phyloP scores from a whole-genome alignment of 208 protist species.

The Kentomonas sorsogonicus region DNA sequence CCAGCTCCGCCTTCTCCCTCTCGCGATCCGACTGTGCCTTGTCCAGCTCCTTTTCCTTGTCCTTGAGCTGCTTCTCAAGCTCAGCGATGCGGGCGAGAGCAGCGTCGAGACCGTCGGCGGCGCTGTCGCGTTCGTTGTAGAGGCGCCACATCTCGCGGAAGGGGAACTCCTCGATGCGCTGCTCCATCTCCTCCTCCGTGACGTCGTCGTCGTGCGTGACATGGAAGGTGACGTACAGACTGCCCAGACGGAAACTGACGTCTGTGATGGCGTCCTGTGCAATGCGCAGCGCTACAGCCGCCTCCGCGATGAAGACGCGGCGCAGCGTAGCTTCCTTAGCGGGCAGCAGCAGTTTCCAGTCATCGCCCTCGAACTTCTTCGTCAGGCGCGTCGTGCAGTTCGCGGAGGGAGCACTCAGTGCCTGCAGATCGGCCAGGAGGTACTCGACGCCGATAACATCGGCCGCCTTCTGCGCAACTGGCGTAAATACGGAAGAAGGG shows the following conservation, averaged over 20 bases:
- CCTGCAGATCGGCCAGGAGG: too few relatives aligned
- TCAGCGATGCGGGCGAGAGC: constrained; percentile 48
- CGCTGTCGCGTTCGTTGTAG: constrained; percentile 59
- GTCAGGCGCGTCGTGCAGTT: constrained; percentile 24
- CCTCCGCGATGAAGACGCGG: constrained; percentile 53
- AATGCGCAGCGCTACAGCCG: constrained; percentile 38
- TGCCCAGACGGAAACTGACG: constrained; percentile 68
- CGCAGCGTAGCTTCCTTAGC: constrained; percentile 27
- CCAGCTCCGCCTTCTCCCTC: constrained; percentile 36
- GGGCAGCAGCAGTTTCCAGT: constrained; percentile 53
- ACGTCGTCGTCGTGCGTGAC: constrained; percentile 77
- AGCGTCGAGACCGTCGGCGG: constrained; percentile 51
- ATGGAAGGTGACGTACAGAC: constrained; percentile 78
- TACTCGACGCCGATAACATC: too few relatives aligned
- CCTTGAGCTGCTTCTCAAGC: constrained; percentile 50
- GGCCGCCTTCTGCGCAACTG: too few relatives aligned
- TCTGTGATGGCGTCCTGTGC: constrained; percentile 31
- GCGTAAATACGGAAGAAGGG: too few relatives aligned
- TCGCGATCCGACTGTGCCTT: constrained; percentile 24
- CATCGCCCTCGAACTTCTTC: constrained; percentile 73
- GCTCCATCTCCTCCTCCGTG: constrained; percentile 59
- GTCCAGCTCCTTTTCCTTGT: constrained; percentile 37
- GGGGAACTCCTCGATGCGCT: constrained; percentile 64
- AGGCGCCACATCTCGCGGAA: constrained; percentile 79
- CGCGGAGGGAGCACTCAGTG: too few relatives aligned